Evolutionary conservation across 78 protist species (phyloP).

Genomic region (Acrasis kona): DNA sequence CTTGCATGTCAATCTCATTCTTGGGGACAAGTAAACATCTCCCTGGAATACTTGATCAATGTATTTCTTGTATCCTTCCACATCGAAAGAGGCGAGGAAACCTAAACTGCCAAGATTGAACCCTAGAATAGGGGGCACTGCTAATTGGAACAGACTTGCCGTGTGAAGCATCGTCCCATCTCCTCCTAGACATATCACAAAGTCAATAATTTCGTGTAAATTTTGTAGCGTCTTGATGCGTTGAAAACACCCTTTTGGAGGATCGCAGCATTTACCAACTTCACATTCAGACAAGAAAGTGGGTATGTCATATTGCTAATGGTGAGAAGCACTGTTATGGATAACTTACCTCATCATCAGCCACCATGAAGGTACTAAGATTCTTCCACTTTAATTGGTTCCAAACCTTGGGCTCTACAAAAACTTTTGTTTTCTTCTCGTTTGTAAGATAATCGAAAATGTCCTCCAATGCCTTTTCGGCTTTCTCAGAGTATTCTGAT

Average conservation of each 20-base stretch:
- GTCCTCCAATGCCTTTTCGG: not conserved
- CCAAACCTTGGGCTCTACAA: too few relatives aligned
- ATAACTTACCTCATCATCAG: too few relatives aligned
- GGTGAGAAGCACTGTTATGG: too few relatives aligned
- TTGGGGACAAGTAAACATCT: not conserved
- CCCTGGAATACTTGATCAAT: not conserved
- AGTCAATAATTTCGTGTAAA: conserved; percentile 38
- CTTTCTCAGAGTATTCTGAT: not conserved
- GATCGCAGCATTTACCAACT: not conserved
- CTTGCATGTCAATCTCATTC: conserved; percentile 10
- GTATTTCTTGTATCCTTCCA: not conserved
- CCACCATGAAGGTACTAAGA: not conserved
- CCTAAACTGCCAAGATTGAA: conserved; percentile 73
- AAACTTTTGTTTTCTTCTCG: not conserved
- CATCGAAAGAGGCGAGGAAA: conserved; percentile 67
- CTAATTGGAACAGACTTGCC: conserved; percentile 38
- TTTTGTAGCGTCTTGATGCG: too few relatives aligned
- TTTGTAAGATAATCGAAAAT: not conserved
- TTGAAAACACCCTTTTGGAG: not conserved
- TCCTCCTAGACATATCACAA: conserved; percentile 81
- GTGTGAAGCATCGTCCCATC: conserved; percentile 85
- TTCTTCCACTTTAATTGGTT: not conserved
- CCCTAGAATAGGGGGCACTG: conserved; percentile 66
- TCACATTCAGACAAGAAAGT: not conserved
- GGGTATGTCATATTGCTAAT: too few relatives aligned